A percentile compares a stretch with the other conserved stretches of the same genome.
Conservation (phyloP, 345 rosid genomes). For the Salix purpurea region DNA sequence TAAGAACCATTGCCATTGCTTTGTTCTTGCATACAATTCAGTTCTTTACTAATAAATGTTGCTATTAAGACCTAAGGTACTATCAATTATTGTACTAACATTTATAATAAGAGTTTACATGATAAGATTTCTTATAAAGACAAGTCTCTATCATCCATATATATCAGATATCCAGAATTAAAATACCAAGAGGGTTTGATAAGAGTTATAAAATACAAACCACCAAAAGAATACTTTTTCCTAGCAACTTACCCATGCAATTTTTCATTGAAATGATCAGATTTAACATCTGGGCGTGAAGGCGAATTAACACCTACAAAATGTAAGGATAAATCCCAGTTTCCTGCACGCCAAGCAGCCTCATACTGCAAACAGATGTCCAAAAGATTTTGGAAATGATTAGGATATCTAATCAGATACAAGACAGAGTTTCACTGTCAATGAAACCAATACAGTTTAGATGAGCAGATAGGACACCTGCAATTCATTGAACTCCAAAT, state of each 20-base stretch:
- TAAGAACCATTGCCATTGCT: too few species aligned
- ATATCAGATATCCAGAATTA: not conserved
- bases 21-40: too few species aligned
- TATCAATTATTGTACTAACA: too few species aligned
- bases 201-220: too few species aligned
- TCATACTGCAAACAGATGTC: constrained; percentile 60
- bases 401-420: not conserved
- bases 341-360: constrained; percentile 97
- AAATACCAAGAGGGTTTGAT: not conserved
- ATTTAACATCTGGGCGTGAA: constrained; percentile 42
- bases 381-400: not conserved
- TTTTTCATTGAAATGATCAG: constrained; percentile 65
- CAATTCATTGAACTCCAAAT: constrained; percentile 73
- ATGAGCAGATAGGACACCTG: constrained; percentile 46
- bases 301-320: constrained; percentile 39
- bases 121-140: not conserved
- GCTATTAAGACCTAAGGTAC: too few species aligned
- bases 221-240: not conserved
- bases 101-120: not conserved
- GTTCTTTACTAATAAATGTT: too few species aligned
- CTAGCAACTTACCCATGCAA: constrained; percentile 60
- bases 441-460: not conserved
- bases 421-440: not conserved
- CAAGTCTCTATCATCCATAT: not conserved
- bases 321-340: constrained; percentile 89